Conservation (phyloP, 2,329 filamentous ascomycete species). For the Epichloe elymi region DNA sequence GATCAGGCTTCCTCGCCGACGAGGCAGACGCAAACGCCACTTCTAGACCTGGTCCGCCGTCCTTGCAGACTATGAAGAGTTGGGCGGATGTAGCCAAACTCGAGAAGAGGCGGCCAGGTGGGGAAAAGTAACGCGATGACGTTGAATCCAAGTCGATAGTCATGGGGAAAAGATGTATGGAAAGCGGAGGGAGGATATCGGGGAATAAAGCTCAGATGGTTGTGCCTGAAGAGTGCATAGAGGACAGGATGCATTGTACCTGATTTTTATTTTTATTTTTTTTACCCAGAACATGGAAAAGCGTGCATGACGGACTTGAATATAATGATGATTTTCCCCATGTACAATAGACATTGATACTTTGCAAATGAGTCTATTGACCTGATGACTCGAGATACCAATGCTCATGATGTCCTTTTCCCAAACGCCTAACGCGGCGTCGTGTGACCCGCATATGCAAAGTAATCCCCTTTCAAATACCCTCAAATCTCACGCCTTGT, state of each 20-base stretch:
- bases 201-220: not conserved
- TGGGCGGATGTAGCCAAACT: constrained; percentile 27
- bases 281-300: no score
- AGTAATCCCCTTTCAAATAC: not conserved
- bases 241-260: no score
- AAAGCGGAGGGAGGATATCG: not conserved
- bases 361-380: no score
- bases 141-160: not conserved
- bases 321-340: no score
- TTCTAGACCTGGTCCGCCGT: constrained; percentile 14
- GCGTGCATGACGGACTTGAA: no score
- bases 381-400: no score
- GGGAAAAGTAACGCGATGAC: not conserved
- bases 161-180: not conserved
- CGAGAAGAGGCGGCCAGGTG: constrained; percentile 7
- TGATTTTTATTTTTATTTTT: no score
- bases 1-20: constrained; percentile 5
- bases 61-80: constrained; percentile 23
- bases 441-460: not conserved
- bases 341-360: no score
- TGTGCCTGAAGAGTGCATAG: no score
- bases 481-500: not conserved
- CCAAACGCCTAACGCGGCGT: no score
- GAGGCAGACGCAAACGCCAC: constrained; percentile 9
- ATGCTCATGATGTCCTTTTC: no score